Evolutionary conservation across 306 rosid species (phyloP).

Genomic region (Quercus agrifolia): DNA sequence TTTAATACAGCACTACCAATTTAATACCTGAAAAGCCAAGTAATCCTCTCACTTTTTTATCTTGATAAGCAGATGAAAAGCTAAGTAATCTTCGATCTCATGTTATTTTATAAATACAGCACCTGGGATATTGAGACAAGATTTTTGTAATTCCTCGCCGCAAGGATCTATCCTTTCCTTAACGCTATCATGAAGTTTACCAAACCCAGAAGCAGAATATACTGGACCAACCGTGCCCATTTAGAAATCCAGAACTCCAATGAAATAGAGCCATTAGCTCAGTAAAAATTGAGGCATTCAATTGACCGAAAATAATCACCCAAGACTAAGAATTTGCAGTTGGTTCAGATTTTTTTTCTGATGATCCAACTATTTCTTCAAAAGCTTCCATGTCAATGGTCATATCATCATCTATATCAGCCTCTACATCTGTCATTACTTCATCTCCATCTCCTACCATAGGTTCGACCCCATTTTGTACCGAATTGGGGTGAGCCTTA

Average conservation of each 20-base stretch:
- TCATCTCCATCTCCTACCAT: constrained; percentile 53
- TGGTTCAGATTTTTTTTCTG: too few species aligned
- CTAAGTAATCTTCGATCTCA: background rate
- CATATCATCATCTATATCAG: too few species aligned
- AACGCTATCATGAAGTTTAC: constrained; percentile 6
- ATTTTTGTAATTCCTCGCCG: constrained; percentile 9
- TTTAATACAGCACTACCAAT: background rate
- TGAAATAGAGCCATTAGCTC: constrained; percentile 1
- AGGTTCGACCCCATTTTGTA: constrained; percentile 62
- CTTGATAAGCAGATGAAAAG: too few species aligned
- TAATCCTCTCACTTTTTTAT: background rate
- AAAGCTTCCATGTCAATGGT: too few species aligned
- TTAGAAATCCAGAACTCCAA: too few species aligned
- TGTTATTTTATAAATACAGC: background rate
- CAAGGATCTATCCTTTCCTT: background rate
- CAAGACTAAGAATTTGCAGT: constrained; percentile 28
- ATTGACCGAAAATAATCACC: constrained; percentile 4
- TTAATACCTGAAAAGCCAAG: background rate
- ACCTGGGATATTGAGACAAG: background rate
- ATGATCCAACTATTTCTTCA: too few species aligned
- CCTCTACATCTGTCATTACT: constrained; percentile 58
- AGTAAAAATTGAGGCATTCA: constrained; percentile 13
- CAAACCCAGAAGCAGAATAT: background rate
- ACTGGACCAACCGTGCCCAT: too few species aligned
- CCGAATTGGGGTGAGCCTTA: constrained; percentile 32